Base-by-base conservation (phyloP, 345 rosid species). In the Moringa oleifera region DNA sequence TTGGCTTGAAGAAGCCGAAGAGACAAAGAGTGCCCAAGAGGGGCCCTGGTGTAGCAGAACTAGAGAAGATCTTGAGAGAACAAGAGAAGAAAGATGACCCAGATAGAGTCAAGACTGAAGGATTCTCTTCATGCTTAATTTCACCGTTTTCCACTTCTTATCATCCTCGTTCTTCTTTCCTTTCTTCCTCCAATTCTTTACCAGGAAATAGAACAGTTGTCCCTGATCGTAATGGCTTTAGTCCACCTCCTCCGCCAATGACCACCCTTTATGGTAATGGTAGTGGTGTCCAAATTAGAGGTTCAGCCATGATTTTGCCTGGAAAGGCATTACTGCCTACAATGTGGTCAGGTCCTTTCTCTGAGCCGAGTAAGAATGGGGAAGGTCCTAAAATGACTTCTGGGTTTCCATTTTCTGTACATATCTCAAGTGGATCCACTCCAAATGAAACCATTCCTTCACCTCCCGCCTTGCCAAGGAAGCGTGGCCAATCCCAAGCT, bases 21-120 rank as follows among this genome's bases (percentile, higher is more conserved):
- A 80, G 79, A 52, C 81, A 36, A 37, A 78, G 57, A 66, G 79
- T 81, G 1, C 85, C 85, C 0, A 71, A 79, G 53, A 72, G 95
- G 80, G 95, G 95, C 0, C 95, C 95, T 22, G 95, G 95, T 45
- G 95, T 88, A 23, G 95, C 95, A 0, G 95, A 88, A 54, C 77
- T 88, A 18, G 95, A 88, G 70, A 88, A 85, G 86, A 85, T 88
- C 51, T 75, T 87, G 75, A 73, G 85, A 15, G 87, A 83, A 66
- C 89, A 85, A 67, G 81, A 85, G 58, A 68, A 61, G 19, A 65
- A 6, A 19, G 57, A 57, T 46, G 46, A 45, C 23, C 2, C 18
- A 0, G 60, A 60, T 28, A 57, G 25, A 24, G 63, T 37, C 53
- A 61, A 46, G 36, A 46, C 23, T 49, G 56, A 56, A 51, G 68